These are phyloP conservation scores for Parietichytrium sp. DNA, from an alignment of 108 stramenopile species.

Conservation along the genomic window DNA sequence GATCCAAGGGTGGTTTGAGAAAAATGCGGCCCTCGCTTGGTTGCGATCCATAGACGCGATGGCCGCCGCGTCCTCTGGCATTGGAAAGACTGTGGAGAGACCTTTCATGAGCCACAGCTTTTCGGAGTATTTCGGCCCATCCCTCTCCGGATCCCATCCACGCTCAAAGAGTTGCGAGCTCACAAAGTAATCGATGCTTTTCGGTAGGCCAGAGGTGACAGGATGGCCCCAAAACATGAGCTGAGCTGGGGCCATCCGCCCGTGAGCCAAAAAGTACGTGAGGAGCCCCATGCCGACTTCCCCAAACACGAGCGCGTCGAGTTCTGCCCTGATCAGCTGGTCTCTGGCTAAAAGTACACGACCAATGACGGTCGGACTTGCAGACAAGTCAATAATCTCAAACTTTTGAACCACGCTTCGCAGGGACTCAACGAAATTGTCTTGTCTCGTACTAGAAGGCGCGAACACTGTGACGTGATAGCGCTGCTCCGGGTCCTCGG, in stretches of 20 bases:
- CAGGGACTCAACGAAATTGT: too few species aligned
- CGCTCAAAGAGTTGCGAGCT: not conserved
- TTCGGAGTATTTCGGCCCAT: not conserved
- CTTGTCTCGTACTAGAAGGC: too few species aligned
- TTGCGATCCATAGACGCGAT: too few species aligned
- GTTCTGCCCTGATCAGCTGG: not conserved
- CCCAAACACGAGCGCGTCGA: slow-evolving; percentile 14
- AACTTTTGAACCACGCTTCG: too few species aligned
- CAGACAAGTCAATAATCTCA: too few species aligned
- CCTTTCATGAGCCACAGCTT: not conserved
- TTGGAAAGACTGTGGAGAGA: not conserved
- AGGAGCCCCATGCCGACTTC: not conserved
- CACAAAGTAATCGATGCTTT: not conserved
- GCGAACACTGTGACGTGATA: too few species aligned
- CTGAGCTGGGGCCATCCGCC: not conserved
- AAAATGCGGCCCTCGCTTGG: too few species aligned
- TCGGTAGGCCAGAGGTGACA: not conserved
- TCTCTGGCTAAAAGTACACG: too few species aligned
- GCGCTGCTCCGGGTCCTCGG: too few species aligned
- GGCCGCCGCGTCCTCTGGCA: not conserved
- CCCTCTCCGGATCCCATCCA: not conserved
- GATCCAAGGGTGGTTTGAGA: too few species aligned
- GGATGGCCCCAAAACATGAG: slow-evolving; percentile 5
- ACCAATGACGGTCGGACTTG: too few species aligned
- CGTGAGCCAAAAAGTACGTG: slow-evolving; percentile 20